A percentile compares a stretch with the other conserved stretches of the same genome.
phyloP scores from a whole-genome alignment of 2,329 filamentous ascomycete genomes.

The Pestalotiopsis sp. region DNA sequence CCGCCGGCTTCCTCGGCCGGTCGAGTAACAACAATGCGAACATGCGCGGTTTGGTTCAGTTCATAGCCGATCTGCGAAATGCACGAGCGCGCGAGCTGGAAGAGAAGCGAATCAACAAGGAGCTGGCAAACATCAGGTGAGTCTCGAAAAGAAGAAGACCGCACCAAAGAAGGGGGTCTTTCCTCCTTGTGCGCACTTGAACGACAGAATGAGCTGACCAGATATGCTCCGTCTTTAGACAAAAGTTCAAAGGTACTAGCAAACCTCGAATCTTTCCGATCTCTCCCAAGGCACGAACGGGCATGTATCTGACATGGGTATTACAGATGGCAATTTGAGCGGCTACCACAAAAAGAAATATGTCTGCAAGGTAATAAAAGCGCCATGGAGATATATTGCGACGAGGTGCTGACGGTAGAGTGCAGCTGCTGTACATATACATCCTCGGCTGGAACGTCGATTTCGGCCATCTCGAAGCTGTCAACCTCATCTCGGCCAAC shows the following conservation, averaged over 20 bases:
- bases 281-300: not conserved
- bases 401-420: constrained; percentile 23
- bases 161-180: no score
- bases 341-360: constrained; percentile 99
- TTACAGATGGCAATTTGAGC: constrained; percentile 77
- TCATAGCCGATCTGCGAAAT: constrained; percentile 95
- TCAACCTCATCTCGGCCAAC: constrained; percentile 93
- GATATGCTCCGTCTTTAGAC: constrained; percentile 44
- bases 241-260: constrained; percentile 84
- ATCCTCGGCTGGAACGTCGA: constrained; percentile 99
- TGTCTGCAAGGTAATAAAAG: constrained; percentile 78
- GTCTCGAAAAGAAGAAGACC: constrained; percentile 27
- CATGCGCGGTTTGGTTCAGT: constrained; percentile 88
- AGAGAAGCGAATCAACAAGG: constrained; percentile 99
- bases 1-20: constrained; percentile 65
- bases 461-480: constrained; percentile 96
- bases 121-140: constrained; percentile 91
- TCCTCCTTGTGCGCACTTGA: constrained; percentile 11
- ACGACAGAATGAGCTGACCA: not conserved
- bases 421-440: constrained; percentile 89
- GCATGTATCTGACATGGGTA: constrained; percentile 25
- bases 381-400: constrained; percentile 10
- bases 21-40: constrained; percentile 67
- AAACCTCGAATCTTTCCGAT: not conserved
- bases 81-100: constrained; percentile 93